Conservation (phyloP, 2,329 filamentous ascomycete species). For the Aspergillus brunneoviolaceus region DNA sequence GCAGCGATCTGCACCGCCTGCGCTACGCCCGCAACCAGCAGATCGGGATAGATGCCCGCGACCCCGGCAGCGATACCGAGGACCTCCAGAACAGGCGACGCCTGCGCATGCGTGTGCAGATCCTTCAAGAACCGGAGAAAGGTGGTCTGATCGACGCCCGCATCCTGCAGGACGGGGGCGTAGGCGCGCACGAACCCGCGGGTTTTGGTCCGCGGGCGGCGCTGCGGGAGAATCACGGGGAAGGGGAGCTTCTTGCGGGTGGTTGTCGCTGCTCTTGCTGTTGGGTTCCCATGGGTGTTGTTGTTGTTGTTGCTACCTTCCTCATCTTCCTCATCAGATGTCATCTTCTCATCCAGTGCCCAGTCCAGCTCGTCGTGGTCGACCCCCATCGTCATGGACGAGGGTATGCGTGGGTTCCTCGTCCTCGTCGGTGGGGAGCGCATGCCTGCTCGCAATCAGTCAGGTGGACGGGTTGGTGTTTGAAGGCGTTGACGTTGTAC, state of each 20-base stretch:
- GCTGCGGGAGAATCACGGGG: background rate
- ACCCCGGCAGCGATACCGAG: background rate
- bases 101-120: background rate
- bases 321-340: too few species aligned
- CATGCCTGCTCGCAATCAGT: too few species aligned
- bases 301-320: too few species aligned
- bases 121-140: background rate
- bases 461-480: too few species aligned
- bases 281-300: too few species aligned
- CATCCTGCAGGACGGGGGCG: background rate
- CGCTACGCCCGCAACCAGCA: background rate
- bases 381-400: too few species aligned
- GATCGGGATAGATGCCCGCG: background rate
- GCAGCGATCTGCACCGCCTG: background rate
- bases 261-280: too few species aligned
- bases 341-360: too few species aligned
- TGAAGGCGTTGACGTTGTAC: too few species aligned
- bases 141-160: background rate
- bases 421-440: too few species aligned
- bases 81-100: background rate
- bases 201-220: background rate
- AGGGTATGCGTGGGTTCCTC: too few species aligned
- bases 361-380: too few species aligned
- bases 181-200: conserved; percentile 11
- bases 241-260: background rate